phyloP scores from a whole-genome alignment of 164 flowering plant genomes.

The Vitis cinerea region DNA sequence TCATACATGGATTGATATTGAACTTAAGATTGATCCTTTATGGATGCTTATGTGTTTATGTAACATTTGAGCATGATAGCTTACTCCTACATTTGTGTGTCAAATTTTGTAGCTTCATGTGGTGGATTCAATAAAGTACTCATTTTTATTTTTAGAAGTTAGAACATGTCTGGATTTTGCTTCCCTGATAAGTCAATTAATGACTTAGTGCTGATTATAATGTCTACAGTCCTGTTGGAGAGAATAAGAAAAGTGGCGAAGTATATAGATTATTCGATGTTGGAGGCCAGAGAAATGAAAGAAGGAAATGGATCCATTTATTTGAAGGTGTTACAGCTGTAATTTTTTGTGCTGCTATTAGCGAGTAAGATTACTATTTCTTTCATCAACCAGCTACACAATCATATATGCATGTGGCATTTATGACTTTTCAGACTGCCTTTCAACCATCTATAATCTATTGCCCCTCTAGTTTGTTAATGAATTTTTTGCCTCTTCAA shows the following conservation, averaged over 20 bases:
- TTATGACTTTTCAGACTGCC: too few relatives aligned
- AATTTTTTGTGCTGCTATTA: constrained; percentile 94
- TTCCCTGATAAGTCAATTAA: not conserved
- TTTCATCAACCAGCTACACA: not conserved
- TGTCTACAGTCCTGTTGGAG: constrained; percentile 87
- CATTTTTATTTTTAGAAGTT: too few relatives aligned
- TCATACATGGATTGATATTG: too few relatives aligned
- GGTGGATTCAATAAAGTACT: too few relatives aligned
- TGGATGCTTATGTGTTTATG: too few relatives aligned
- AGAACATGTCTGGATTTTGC: not conserved
- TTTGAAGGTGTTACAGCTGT: constrained; percentile 98
- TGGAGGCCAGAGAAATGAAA: constrained; percentile 98
- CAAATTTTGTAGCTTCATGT: too few relatives aligned
- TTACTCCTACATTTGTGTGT: too few relatives aligned
- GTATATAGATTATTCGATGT: constrained; percentile 97
- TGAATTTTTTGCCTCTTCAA: too few relatives aligned
- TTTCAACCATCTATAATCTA: too few relatives aligned
- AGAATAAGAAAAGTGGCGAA: constrained; percentile 93
- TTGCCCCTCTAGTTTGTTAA: too few relatives aligned
- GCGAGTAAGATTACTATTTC: constrained; percentile 73
- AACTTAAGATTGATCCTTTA: too few relatives aligned
- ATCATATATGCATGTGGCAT: not conserved
- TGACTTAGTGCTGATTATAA: not conserved
- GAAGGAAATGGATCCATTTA: constrained; percentile 99
- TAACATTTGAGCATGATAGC: too few relatives aligned